Evolutionary conservation across 1,139 yeast genomes (phyloP), one percentile per base, ranked within the genome.

Genomic region (Kodamaea sp.): DNA sequence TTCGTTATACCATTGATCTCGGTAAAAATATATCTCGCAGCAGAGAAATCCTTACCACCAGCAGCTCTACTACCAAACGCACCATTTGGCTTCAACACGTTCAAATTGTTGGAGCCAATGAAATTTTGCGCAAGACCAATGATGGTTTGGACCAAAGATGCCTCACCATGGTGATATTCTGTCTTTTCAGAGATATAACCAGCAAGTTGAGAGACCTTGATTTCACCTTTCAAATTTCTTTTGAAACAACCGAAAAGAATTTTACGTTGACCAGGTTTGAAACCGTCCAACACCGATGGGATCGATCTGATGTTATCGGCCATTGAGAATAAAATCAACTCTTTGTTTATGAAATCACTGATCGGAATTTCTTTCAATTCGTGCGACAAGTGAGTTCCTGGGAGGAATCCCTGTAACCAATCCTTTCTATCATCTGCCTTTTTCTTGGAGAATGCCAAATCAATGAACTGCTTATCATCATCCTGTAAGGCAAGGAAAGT

Each of bases 31-130:
- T 94, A 94, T 77, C 99, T 90, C 41, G 97, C 84, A 28, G 97
- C 97, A n/a, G 97, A 87, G 16, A 89, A 94, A 70, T 94, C 98
- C 58, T 94, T 94, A 67, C 99, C 99, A 61, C 99, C 98, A 22
- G 89, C 76, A 26, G 95, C 92, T 64, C 99, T 80, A 2, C 97
- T 83, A 74, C 99, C 99, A 58, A 94, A 94, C 19, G 90, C 84
- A 70, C 99, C 99, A 57, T 83, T 85, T 28, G 99, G 98, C 59
- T 81, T 75, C 48, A 94, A 69, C 31, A 88, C 53, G 56, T 94
- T 86, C 49, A 94, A 66, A 53, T 94, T 94, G 55, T 94, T 94
- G 8, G 96, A 76, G 7, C 99, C 99, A 37, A 92, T 84, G 54
- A 86, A 94, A 57, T 88, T 89, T 58, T 94, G 98, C 1, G 98